A percentile compares a stretch with the other conserved stretches of the same genome.
Conservation (phyloP, 164 flowering plant genomes). For the Piper longum region DNA sequence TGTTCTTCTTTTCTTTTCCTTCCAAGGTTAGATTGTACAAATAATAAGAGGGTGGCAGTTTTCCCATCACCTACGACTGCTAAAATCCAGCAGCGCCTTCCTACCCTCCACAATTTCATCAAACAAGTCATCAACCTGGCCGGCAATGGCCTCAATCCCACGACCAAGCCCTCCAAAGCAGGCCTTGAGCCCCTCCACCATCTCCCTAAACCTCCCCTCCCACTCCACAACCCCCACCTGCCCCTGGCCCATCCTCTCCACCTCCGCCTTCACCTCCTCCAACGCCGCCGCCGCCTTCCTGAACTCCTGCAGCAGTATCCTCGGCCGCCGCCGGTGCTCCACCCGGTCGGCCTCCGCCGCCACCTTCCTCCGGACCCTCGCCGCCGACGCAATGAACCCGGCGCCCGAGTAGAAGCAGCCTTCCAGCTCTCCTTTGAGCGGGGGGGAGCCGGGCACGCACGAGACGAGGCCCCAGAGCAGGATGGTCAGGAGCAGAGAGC, state of each 20-base stretch:
- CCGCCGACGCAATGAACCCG: constrained; percentile 50
- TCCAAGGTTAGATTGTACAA: too few relatives aligned
- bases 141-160: constrained; percentile 58
- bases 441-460: constrained; percentile 50
- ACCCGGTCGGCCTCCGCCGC: constrained; percentile 42
- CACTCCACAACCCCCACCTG: constrained; percentile 32
- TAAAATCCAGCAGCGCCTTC: constrained; percentile 75
- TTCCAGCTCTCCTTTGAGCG: constrained; percentile 25
- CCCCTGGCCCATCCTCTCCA: constrained; percentile 38
- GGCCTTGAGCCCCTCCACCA: constrained; percentile 47
- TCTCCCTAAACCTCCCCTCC: constrained; percentile 35
- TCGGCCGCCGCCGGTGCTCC: constrained; percentile 30
- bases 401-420: constrained; percentile 62
- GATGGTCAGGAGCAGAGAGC: constrained; percentile 62
- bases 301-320: constrained; percentile 57
- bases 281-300: constrained; percentile 39
- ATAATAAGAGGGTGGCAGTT: too few relatives aligned
- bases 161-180: constrained; percentile 54
- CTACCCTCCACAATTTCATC: constrained; percentile 97
- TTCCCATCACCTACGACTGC: constrained; percentile 50
- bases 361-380: constrained; percentile 63
- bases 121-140: constrained; percentile 86
- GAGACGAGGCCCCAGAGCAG: constrained; percentile 63
- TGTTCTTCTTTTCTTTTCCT: too few relatives aligned
- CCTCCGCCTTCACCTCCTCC: constrained; percentile 60